phyloP scores from a whole-genome alignment of 192 early-diverging fungal genomes.

The Umbelopsis vinacea region DNA sequence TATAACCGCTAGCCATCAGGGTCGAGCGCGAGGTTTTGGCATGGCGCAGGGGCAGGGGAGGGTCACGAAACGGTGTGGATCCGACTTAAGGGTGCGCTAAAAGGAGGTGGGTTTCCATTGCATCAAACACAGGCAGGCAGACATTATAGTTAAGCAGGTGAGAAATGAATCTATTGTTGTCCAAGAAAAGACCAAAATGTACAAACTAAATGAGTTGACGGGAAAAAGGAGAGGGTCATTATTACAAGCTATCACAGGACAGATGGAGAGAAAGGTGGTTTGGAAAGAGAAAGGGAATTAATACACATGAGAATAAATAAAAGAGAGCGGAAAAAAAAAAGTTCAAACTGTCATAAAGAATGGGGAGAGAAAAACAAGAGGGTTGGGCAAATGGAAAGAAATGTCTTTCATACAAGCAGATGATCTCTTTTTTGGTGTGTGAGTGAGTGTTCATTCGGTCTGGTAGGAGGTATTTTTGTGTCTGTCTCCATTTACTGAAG shows the following conservation, averaged over 20 bases:
- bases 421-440: no score
- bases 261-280: background rate
- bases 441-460: no score
- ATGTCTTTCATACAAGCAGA: constrained; percentile 1
- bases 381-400: background rate
- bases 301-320: background rate
- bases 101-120: background rate
- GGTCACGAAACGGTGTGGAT: no score
- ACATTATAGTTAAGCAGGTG: no score
- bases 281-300: background rate
- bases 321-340: background rate
- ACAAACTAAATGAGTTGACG: background rate
- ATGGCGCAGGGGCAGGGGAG: background rate
- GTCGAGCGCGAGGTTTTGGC: background rate
- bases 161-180: constrained; percentile 3
- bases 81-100: no score
- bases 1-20: no score
- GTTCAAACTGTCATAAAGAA: background rate
- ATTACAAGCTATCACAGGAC: constrained; percentile 12
- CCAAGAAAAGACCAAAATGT: constrained; percentile 13
- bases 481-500: background rate
- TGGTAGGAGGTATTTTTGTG: no score
- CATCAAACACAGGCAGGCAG: no score
- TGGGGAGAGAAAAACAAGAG: background rate
- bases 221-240: background rate